Conservation (phyloP, 352 stramenopile genomes). For the Globisporangium sylvaticum region DNA sequence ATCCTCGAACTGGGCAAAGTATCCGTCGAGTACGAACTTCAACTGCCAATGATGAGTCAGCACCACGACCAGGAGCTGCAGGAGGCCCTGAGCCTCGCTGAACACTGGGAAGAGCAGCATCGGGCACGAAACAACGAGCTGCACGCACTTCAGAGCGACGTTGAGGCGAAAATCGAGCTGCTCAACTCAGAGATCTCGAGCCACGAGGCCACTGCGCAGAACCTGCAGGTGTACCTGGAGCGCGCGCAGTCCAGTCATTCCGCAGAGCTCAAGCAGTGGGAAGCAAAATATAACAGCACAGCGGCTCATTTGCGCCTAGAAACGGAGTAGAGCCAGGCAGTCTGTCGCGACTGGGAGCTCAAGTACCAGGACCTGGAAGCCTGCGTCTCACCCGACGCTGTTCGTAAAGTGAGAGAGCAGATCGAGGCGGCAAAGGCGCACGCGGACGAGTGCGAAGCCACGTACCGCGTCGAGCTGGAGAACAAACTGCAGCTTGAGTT, state of each 20-base stretch:
- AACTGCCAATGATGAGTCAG: background rate
- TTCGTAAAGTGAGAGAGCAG: background rate
- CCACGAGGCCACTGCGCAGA: background rate
- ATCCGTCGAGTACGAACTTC: background rate
- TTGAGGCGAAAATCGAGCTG: constrained; percentile 1
- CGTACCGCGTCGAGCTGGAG: constrained; percentile 16
- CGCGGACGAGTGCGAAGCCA: constrained; percentile 4
- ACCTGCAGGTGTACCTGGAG: constrained; percentile 5
- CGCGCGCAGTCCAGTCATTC: constrained; percentile 3
- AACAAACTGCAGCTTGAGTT: constrained; percentile 17
- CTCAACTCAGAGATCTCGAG: background rate
- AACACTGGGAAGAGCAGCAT: constrained; percentile 1
- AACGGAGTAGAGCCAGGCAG: too few relatives aligned
- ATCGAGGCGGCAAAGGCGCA: background rate
- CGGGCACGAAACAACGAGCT: background rate
- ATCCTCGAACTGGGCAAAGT: background rate
- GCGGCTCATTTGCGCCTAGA: background rate
- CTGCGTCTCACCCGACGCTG: constrained; percentile 3
- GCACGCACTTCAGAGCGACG: background rate
- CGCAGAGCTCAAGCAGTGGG: background rate
- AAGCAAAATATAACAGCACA: background rate
- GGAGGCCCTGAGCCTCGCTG: background rate
- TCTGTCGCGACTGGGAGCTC: constrained; percentile 1
- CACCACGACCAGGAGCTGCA: background rate
- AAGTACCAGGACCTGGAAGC: constrained; percentile 8